Evolutionary conservation across 2,329 filamentous ascomycete genomes (phyloP), one percentile per base, ranked within the genome.

Genomic region (Saccharata proteae): DNA sequence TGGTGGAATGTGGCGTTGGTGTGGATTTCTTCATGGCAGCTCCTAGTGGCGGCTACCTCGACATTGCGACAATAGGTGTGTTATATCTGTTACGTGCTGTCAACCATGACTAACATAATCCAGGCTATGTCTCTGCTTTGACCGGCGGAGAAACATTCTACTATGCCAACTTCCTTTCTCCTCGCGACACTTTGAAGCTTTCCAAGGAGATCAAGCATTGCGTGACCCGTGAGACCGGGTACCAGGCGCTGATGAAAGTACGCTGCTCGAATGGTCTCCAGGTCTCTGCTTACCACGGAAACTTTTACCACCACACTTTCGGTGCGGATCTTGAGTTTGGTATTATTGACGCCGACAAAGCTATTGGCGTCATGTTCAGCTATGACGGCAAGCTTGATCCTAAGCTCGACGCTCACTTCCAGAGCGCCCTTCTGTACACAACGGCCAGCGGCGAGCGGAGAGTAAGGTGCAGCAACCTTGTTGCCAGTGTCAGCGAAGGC

Each of bases 361-460:
- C 88, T 7, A 70, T 98, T 42, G 81, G 78, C 3, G 82, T 96
- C 8, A 78, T 84, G 29, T 98, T 98, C 54, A 81, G 74, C 45
- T 93, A 98, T 55, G 90, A 98, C 50, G 90, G 90, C 38, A 96
- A 96, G 59, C 72, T 98, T n/a, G 90, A 98, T 56, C 67, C 84
- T 4, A 94, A 94, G 58, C 69, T 96, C 14, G 90, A 98, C 55
- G 88, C 88, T 6, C 90, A 98, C 59, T 98, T 98, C 69, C 90
- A 98, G 54, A 84, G 82, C 14, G 90, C 90, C 2, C 64, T 98
- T 3, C 70, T 98, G 2, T 98, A 98, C 59, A 98, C 90, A 1
- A 92, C 88, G 4, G 81, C 85, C 4, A 77, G 71, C 30, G 90
- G 90, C 4, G 77, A 98, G 57, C 77, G 90, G 29, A 72, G 90